A percentile compares a stretch with the other conserved stretches of the same genome.
Evolutionary conservation across 768 basidiomycete species (phyloP).

Genomic region (Russula sp.): DNA sequence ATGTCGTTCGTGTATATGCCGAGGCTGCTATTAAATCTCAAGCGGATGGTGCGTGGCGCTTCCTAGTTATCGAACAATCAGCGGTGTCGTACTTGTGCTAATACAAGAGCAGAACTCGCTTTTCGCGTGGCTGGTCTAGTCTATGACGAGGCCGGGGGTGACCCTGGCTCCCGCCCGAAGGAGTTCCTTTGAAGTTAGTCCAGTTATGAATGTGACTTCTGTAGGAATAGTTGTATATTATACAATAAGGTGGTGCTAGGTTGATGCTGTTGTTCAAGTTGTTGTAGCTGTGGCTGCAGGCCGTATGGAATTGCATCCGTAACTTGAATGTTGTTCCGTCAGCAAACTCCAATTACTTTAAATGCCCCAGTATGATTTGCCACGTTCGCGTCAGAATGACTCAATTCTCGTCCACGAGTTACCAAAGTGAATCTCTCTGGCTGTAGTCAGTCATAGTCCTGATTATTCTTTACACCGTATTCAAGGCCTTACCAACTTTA

Average conservation of each 20-base stretch:
- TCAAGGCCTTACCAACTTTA: not conserved
- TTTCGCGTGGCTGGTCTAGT: conserved; percentile 81
- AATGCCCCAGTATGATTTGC: not conserved
- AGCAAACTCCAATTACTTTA: not conserved
- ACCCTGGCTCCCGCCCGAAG: conserved; percentile 64
- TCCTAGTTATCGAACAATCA: not conserved
- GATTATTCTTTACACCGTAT: not conserved
- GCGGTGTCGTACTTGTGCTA: conserved; percentile 8
- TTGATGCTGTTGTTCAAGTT: not conserved
- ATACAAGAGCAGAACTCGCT: conserved; percentile 57
- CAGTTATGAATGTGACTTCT: conserved; percentile 6
- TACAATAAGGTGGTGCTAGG: not conserved
- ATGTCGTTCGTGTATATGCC: conserved; percentile 96
- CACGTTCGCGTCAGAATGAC: not conserved
- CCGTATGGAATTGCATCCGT: too few species aligned
- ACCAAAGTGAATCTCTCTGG: not conserved
- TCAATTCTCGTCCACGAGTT: not conserved
- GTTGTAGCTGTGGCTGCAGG: not conserved
- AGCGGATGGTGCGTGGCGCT: conserved; percentile 66
- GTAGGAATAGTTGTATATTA: conserved; percentile 15
- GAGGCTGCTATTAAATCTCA: conserved; percentile 71
- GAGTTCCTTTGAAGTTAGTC: conserved; percentile 55
- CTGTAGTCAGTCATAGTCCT: not conserved
- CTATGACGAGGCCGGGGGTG: conserved; percentile 79
- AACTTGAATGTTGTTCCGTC: not conserved